Percentiles rank a stretch among this genome's conserved stretches.
Conservation (phyloP, 805 yeast species). For the Dipodascus albidus region DNA sequence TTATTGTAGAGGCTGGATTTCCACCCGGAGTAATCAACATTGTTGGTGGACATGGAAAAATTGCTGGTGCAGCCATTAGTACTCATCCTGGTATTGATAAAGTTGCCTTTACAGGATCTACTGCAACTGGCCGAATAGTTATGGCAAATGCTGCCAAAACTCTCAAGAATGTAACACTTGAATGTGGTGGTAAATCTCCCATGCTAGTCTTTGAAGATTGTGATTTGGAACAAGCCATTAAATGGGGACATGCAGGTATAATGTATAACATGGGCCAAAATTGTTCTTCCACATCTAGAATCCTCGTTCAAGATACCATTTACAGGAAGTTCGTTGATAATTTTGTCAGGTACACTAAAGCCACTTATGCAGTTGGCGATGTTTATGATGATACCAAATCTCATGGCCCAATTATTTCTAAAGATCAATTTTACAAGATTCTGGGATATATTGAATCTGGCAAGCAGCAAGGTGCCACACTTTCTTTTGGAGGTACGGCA, state of each 20-base stretch:
- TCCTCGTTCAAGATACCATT: conserved; percentile 57
- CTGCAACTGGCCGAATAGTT: conserved; percentile 64
- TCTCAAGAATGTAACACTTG: conserved; percentile 72
- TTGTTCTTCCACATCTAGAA: conserved; percentile 77
- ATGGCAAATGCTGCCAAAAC: conserved; percentile 58
- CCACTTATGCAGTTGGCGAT: conserved; percentile 49
- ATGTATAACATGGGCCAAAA: conserved; percentile 78
- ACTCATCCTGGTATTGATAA: conserved; percentile 64
- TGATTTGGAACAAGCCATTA: conserved; percentile 46
- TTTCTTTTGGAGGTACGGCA: conserved; percentile 37
- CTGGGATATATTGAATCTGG: not conserved
- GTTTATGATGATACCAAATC: conserved; percentile 27
- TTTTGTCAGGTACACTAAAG: conserved; percentile 25
- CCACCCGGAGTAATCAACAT: conserved; percentile 76
- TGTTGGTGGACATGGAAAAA: conserved; percentile 57
- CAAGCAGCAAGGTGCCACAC: conserved; percentile 1
- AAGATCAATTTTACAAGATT: not conserved
- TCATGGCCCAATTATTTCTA: conserved; percentile 31
- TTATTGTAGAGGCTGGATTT: conserved; percentile 62
- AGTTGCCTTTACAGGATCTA: conserved; percentile 81
- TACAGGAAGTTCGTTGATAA: conserved; percentile 49
- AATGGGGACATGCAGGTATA: conserved; percentile 52
- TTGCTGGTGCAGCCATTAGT: conserved; percentile 36
- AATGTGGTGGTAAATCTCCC: conserved; percentile 83
- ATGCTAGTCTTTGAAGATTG: conserved; percentile 68